phyloP scores from a whole-genome alignment of 108 stramenopile species.

The Pseudonitzschia pungens region DNA sequence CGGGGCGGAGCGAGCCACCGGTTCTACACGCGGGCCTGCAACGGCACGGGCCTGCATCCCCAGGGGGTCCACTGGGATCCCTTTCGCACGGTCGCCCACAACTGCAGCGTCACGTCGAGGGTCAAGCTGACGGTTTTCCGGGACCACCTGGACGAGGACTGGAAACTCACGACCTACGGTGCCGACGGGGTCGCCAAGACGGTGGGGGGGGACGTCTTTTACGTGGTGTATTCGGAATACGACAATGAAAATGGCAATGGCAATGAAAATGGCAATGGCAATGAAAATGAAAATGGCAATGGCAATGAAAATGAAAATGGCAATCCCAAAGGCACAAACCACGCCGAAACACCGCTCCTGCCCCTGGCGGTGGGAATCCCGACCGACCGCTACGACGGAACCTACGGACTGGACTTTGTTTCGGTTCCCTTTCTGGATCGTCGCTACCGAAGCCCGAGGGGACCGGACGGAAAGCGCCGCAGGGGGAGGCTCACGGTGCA shows the following conservation, averaged over 20 bases:
- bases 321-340: background rate
- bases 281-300: background rate
- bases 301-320: background rate
- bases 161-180: background rate
- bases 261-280: background rate
- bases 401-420: background rate
- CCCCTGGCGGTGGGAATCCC: background rate
- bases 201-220: slow-evolving; percentile 40
- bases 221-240: slow-evolving; percentile 28
- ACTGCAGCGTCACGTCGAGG: background rate
- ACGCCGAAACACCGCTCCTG: background rate
- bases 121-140: background rate
- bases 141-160: background rate
- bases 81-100: background rate
- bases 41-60: background rate
- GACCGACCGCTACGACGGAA: background rate
- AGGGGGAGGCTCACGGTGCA: background rate
- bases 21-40: background rate
- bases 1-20: background rate
- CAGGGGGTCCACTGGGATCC: background rate
- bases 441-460: background rate
- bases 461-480: background rate
- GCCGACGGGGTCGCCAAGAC: slow-evolving; percentile 9
- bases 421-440: background rate
- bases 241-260: background rate